These are phyloP conservation scores for Rosellinia necatrix DNA, from an alignment of 2,329 filamentous ascomycete genomes.

Conservation along the genomic window DNA sequence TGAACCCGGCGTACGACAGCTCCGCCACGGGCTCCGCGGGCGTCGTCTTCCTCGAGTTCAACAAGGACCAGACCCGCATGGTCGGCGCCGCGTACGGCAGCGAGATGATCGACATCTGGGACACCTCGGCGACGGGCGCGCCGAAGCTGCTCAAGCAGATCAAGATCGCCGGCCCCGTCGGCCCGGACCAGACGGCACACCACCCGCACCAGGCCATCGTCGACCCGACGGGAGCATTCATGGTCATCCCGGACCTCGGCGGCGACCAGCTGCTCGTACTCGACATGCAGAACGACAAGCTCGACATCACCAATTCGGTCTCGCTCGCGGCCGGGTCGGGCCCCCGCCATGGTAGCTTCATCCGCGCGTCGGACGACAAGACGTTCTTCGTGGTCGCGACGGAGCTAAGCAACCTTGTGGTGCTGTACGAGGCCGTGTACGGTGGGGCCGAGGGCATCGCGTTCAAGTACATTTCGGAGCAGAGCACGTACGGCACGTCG, in stretches of 20 bases:
- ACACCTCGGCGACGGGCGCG: slow-evolving; percentile 42
- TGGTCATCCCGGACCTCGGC: slow-evolving; percentile 55
- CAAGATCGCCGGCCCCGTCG: slow-evolving; percentile 41
- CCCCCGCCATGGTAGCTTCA: slow-evolving; percentile 57
- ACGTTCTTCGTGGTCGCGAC: slow-evolving; percentile 54
- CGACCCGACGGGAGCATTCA: slow-evolving; percentile 55
- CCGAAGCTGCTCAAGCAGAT: slow-evolving; percentile 48
- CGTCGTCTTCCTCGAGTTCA: slow-evolving; percentile 55
- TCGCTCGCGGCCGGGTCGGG: slow-evolving; percentile 48
- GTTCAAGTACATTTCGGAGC: slow-evolving; percentile 44
- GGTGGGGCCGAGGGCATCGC: slow-evolving; percentile 38
- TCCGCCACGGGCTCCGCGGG: slow-evolving; percentile 46
- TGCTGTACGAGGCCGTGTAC: slow-evolving; percentile 50
- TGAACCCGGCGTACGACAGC: slow-evolving; percentile 38
- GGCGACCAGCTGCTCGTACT: slow-evolving; percentile 53
- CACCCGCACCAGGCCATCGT: slow-evolving; percentile 55
- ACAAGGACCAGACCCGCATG: slow-evolving; percentile 49
- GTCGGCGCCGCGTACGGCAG: slow-evolving; percentile 50
- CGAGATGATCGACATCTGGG: slow-evolving; percentile 52
- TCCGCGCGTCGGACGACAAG: slow-evolving; percentile 39
- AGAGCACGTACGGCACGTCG: slow-evolving; percentile 48
- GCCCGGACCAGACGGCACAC: slow-evolving; percentile 37
- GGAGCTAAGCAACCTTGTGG: slow-evolving; percentile 51
- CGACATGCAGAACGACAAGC: slow-evolving; percentile 49
- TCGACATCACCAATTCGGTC: slow-evolving; percentile 43